Conservation (phyloP, 2,329 filamentous ascomycete species). For the Rhytidhysteron rufulum region DNA sequence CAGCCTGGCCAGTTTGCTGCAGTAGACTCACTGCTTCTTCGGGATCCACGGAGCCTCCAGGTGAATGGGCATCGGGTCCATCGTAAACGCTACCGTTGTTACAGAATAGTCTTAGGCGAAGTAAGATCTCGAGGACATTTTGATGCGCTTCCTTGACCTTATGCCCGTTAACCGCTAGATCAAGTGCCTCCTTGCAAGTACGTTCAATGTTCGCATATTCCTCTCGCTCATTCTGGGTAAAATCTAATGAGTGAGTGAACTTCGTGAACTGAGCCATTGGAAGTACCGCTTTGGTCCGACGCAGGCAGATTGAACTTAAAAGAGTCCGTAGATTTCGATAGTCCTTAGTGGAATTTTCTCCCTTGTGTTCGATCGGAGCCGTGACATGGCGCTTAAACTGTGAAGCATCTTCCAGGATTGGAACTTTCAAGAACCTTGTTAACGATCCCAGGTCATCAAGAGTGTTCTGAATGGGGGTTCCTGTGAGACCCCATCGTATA, state of each 20-base stretch:
- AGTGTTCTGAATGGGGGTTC: constrained; percentile 24
- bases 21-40: constrained; percentile 8
- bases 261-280: constrained; percentile 2
- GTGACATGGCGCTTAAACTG: constrained; percentile 9
- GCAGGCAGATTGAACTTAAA: constrained; percentile 6
- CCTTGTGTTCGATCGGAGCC: constrained; percentile 1
- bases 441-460: constrained; percentile 40
- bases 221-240: constrained; percentile 1
- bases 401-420: constrained; percentile 5
- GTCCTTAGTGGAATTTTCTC: not conserved
- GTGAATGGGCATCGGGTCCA: not conserved
- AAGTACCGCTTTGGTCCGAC: constrained; percentile 4
- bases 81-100: constrained; percentile 10
- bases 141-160: constrained; percentile 1
- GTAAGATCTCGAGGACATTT: constrained; percentile 13
- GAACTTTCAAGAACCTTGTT: constrained; percentile 29
- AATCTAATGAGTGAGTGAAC: too few species aligned
- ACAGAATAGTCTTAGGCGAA: constrained; percentile 22
- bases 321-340: constrained; percentile 5
- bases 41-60: constrained; percentile 2
- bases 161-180: constrained; percentile 6
- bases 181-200: constrained; percentile 1
- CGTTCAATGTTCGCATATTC: constrained; percentile 2
- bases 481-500: constrained; percentile 14
- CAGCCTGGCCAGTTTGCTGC: constrained; percentile 3